Evolutionary conservation across 2,329 filamentous ascomycete species (phyloP), one percentile per base, ranked within the genome.

Genomic region (Fusarium sulawesiense): DNA sequence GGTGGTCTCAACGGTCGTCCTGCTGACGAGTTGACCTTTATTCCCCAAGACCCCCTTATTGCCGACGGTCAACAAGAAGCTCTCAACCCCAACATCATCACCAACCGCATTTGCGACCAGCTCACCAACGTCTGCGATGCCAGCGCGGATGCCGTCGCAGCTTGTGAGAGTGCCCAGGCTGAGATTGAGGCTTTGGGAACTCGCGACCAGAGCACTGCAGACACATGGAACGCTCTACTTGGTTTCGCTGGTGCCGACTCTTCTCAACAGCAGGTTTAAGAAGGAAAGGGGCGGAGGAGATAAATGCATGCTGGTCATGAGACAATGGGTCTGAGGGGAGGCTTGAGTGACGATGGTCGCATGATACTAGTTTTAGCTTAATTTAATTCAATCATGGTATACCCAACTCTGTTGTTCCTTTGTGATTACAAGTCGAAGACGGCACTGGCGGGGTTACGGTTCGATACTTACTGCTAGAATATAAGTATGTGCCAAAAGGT

Each of bases 1-100:
- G 85, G 84, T 60, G 88, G 88, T 20, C 85, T 87, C 32, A 81
- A 83, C 80, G 85, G 85, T 41, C 87, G 89, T 60, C 80, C 83
- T 14, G 83, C 83, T 21, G 83, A 81, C 59, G 89, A 91, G 78
- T 88, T 86, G 79, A 91, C 90, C 53, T 92, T 92, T 86, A 88
- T 90, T 78, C 86, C 91, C 54, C 85, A 85, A 49, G 90, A 92
- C 76, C 81, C 87, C 11, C 80, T 87, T 20, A 85, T 91, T 61
- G 85, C 87, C 68, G 81, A 88, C 75, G 77, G 77, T 62, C 89
- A 92, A 79, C 80, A 88, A 73, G 90, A 92, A 76, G 89, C 89
- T 11, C 83, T 92, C 47, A 92, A 92, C 86, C 89, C 89, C 60
- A 87, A 88, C 82, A 92, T 92, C 83, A 92, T 92, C 83, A 91